phyloP scores from a whole-genome alignment of 1,284 basidiomycete genomes.

The Sporisorium graminicola region DNA sequence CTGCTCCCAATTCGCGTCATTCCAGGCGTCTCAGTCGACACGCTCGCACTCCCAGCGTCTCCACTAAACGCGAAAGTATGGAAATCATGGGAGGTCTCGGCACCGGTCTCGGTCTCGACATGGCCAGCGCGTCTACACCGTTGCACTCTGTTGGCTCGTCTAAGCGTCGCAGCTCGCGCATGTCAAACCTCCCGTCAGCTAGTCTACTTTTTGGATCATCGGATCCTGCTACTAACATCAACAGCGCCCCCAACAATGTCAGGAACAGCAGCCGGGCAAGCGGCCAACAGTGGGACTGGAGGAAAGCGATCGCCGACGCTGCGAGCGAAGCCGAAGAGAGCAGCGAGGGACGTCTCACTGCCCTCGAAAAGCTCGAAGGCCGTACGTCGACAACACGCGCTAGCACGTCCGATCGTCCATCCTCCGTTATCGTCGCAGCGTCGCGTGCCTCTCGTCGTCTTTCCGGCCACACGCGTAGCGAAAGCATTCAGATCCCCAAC shows the following conservation, averaged over 20 bases:
- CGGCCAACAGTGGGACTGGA: slow-evolving; percentile 50
- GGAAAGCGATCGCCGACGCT: slow-evolving; percentile 36
- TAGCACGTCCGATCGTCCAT: slow-evolving; percentile 5
- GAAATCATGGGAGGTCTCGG: slow-evolving; percentile 65
- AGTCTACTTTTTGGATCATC: slow-evolving; percentile 53
- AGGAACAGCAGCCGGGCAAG: slow-evolving; percentile 17
- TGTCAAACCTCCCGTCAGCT: slow-evolving; percentile 53
- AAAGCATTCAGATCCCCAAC: slow-evolving; percentile 61
- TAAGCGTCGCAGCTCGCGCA: slow-evolving; percentile 51
- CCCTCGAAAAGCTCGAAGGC: slow-evolving; percentile 65
- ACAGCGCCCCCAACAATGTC: not conserved
- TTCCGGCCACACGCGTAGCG: slow-evolving; percentile 48
- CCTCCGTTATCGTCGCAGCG: slow-evolving; percentile 4
- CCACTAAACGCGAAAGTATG: slow-evolving; percentile 64
- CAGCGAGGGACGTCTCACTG: slow-evolving; percentile 54
- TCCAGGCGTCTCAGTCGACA: slow-evolving; percentile 55
- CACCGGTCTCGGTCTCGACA: slow-evolving; percentile 52
- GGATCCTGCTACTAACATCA: slow-evolving; percentile 7
- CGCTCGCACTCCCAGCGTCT: slow-evolving; percentile 52
- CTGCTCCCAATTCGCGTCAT: slow-evolving; percentile 25
- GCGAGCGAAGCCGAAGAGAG: slow-evolving; percentile 28
- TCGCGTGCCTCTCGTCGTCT: slow-evolving; percentile 42
- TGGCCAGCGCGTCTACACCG: slow-evolving; percentile 10
- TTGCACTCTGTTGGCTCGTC: slow-evolving; percentile 22
- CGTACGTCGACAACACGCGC: slow-evolving; percentile 16